Evolutionary conservation across 495 filamentous ascomycete species (phyloP), one percentile per base, ranked within the genome.

Genomic region (Amphirosellinia nigrospora): DNA sequence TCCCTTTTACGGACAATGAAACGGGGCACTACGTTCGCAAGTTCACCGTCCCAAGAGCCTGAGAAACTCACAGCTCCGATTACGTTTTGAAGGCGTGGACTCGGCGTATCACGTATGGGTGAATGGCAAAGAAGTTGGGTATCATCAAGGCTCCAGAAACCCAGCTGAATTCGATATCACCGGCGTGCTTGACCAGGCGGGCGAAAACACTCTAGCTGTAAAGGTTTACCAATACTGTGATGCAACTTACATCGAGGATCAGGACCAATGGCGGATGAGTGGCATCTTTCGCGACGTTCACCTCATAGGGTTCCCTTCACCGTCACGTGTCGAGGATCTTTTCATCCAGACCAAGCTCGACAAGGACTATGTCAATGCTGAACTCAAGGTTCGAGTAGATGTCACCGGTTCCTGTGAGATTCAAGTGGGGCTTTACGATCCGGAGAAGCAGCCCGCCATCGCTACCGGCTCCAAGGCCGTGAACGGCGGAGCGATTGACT

Each of bases 21-120:
- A 90, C 87, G 0, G 89, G 89, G 2, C 85, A 84, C n/a, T 92
- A 91, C 71, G 78, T 85, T 15, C 82, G 82, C 21, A 80, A 78
- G 8, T 91, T 91, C 65, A 64, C 74, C 0, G 79, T 91, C 86
- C 87, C 0, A 58, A 77, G 15, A 60, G 59, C 4, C 78, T 81
- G 38, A 78, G 77, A 26, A 70, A 60, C 6, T 58, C 59, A n/a
- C 86, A 89, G 67, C 77, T 87, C n/a, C 81, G 88, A 28, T 73
- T 91, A 39, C 82, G 89, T 19, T 91, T 91, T 64, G 89, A 91
- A 34, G 89, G 89, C 19, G 89, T 91, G 0, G 89, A 91, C 71
- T 89, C 88, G 69, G 87, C 89, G 9, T 91, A 88, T 72, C 86
- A 90, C 70, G 74, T 91, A 43, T 91, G 86, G 84, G 79, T 91